phyloP scores from a whole-genome alignment of 1,284 basidiomycete genomes.

The Ganoderma resinaceum region DNA sequence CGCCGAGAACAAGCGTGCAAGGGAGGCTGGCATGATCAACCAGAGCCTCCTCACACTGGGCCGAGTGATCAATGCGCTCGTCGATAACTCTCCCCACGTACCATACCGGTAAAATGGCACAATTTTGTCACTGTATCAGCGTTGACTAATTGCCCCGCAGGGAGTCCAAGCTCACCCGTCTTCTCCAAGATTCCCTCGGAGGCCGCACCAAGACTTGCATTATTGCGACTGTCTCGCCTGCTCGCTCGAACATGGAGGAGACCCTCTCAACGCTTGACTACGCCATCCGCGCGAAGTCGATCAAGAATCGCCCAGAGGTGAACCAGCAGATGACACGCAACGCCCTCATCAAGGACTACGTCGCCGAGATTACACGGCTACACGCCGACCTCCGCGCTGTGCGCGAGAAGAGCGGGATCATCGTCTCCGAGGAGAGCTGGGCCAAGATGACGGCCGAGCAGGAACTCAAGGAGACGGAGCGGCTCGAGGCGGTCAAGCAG shows the following conservation, averaged over 20 bases:
- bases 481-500: constrained; percentile 83
- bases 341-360: constrained; percentile 92
- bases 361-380: constrained; percentile 93
- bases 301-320: constrained; percentile 94
- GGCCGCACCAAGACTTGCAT: constrained; percentile 98
- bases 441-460: constrained; percentile 82
- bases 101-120: constrained; percentile 82
- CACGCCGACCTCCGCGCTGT: constrained; percentile 92
- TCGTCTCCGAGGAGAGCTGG: constrained; percentile 91
- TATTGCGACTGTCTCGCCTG: constrained; percentile 94
- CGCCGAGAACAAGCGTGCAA: constrained; percentile 93
- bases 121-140: background rate
- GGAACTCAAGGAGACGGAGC: constrained; percentile 76
- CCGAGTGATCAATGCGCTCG: constrained; percentile 95
- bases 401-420: constrained; percentile 94
- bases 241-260: constrained; percentile 94
- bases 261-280: constrained; percentile 98
- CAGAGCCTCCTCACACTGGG: constrained; percentile 96
- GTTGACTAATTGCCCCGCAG: constrained; percentile 43
- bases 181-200: constrained; percentile 99
- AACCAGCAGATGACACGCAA: constrained; percentile 96
- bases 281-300: constrained; percentile 94
- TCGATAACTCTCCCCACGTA: constrained; percentile 91
- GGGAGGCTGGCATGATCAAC: constrained; percentile 99
- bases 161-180: constrained; percentile 93